phyloP scores from a whole-genome alignment of 495 filamentous ascomycete species.

The Ramalina intermedia region DNA sequence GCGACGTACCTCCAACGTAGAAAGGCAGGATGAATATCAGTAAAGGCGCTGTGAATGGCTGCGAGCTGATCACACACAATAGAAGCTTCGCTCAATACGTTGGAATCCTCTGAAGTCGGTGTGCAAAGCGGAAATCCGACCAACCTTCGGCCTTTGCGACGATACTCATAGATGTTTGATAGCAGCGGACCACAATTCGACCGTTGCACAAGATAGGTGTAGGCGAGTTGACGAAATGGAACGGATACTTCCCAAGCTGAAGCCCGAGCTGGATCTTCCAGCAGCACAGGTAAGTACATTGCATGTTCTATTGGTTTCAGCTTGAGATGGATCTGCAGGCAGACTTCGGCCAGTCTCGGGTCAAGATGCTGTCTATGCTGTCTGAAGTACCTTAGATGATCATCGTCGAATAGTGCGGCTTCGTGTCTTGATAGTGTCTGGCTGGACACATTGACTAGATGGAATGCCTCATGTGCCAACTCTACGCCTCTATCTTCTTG shows the following conservation, averaged over 20 bases:
- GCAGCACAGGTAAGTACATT: conserved; percentile 44
- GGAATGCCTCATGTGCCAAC: not conserved
- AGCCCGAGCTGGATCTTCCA: conserved; percentile 41
- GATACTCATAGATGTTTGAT: conserved; percentile 29
- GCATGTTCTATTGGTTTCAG: conserved; percentile 12
- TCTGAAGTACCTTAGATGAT: not conserved
- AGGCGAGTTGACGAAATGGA: conserved; percentile 39
- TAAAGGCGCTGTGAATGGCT: not conserved
- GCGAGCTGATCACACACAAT: not conserved
- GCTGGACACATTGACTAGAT: conserved; percentile 3
- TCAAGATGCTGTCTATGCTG: conserved; percentile 21
- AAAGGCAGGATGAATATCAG: not conserved
- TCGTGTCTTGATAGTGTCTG: conserved; percentile 7
- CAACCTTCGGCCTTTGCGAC: conserved; percentile 23
- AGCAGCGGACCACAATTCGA: conserved; percentile 4
- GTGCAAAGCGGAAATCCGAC: not conserved
- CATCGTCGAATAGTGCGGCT: not conserved
- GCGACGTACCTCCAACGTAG: conserved; percentile 2
- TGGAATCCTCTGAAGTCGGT: not conserved
- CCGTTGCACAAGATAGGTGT: conserved; percentile 33
- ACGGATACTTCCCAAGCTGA: conserved; percentile 52
- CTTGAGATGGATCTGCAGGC: conserved; percentile 22
- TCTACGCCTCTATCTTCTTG: not conserved
- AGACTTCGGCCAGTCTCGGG: conserved; percentile 34
- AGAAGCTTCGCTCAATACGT: no score